Conservation (phyloP, 108 stramenopile species). For the Mayamaea pseudoterrestris region DNA sequence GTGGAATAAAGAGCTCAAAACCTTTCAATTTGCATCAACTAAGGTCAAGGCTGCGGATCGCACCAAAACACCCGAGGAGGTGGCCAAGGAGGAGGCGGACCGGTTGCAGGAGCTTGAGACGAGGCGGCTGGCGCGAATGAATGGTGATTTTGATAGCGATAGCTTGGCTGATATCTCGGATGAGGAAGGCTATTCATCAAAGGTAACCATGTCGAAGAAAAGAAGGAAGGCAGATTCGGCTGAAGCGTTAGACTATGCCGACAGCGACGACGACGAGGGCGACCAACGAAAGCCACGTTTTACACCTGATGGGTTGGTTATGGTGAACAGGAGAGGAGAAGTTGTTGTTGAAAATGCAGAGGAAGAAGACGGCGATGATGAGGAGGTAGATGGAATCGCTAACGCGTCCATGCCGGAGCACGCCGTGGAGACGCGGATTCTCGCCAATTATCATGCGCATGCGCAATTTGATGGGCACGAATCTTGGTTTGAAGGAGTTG, state of each 20-base stretch:
- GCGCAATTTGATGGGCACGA: conserved; percentile 69
- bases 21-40: conserved; percentile 33
- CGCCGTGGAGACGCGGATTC: conserved; percentile 45
- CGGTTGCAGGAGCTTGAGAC: conserved; percentile 83
- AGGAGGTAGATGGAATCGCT: conserved; percentile 13
- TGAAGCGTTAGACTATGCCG: conserved; percentile 55
- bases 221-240: conserved; percentile 12
- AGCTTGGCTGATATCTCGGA: conserved; percentile 75
- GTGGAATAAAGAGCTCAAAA: conserved; percentile 69
- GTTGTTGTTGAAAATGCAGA: conserved; percentile 49
- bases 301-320: conserved; percentile 77
- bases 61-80: conserved; percentile 90
- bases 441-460: conserved; percentile 62
- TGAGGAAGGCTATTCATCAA: conserved; percentile 20
- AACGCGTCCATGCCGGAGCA: conserved; percentile 21
- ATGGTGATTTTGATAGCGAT: conserved; percentile 77
- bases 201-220: conserved; percentile 11
- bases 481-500: conserved; percentile 59
- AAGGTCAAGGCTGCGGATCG: conserved; percentile 84
- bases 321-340: conserved; percentile 53
- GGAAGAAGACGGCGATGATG: conserved; percentile 7
- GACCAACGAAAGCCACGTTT: conserved; percentile 33
- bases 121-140: conserved; percentile 81
- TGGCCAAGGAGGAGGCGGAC: conserved; percentile 87
- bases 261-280: conserved; percentile 32